Base-by-base conservation (phyloP, 805 yeast species). In the Metschnikowia continentalis region DNA sequence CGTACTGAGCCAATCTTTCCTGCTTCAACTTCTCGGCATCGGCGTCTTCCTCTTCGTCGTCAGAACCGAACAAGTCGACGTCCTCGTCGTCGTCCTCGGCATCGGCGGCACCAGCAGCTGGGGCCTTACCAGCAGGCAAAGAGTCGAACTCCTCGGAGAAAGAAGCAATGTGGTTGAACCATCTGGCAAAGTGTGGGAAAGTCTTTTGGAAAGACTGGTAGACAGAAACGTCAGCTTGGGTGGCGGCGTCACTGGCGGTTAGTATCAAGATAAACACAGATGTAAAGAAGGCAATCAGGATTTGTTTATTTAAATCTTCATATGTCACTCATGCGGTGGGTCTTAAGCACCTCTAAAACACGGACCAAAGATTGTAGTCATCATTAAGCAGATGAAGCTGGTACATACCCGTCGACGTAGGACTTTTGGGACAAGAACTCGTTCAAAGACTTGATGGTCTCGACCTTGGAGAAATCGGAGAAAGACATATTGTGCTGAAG, bases 111-210 rank as follows among this genome's bases (percentile, higher is more conserved):
- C 69, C 64, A 38, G 74, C 66, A 62, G 80, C 78, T 66, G 86
- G 82, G 54, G 79, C 86, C 53, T 75, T 69, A 63, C 84, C 95
- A 65, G 92, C 90, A 76, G 96, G 95, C 70, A 87, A 80, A 57
- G 85, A 66, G 60, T 77, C 82, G 69, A 90, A 90, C 75, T 90
- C 96, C 66, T 81, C 90, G 62, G 90, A 79, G 83, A 83, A 88
- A 56, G 97, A 84, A 74, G 96, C 94, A 71, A 92, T 87, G 88
- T 92, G 97, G 86, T 89, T 89, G 83, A 87, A 90, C 97, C 97
- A 94, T 83, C 98, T 91, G 71, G 96, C 78, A 71, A 90, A 90
- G 76, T 88, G 85, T 75, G 97, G 97, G 88, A 77, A 92, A 76
- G 86, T 76, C 68, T 80, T 70, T 81, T 90, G 90, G 87, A 84